Evolutionary conservation across 441 rosid species (phyloP), one percentile per base, ranked within the genome.

Genomic region (Euphorbia schlechtendalii): DNA sequence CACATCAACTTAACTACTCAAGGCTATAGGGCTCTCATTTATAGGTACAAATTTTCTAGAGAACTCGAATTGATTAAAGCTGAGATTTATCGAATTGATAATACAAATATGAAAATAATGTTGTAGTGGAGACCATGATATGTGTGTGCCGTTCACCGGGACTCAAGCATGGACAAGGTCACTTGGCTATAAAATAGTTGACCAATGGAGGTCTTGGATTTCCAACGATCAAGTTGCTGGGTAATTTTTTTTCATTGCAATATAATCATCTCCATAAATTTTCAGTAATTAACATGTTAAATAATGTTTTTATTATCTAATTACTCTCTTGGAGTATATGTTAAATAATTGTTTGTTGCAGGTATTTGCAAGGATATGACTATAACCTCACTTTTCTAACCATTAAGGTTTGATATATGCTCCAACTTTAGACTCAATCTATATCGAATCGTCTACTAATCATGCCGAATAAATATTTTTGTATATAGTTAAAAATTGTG

Each of bases 1-100:
- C 90, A 83, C 68, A 69, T 20, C 45, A 69, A 56, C 49, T 76
- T 85, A 0, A 85, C 90, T 8, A 14, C 53, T 15, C 71, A 68
- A 56, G 82, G 83, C 18, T 83, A 81, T 49, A 70, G 86, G 40
- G 88, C 83, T 27, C 86, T 86, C 52, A 83, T 83, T 12, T 86
- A 61, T 61, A 85, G 90, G 90, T 80, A n/a, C n/a, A n/a, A n/a
- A n/a, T n/a, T n/a, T n/a, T n/a, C n/a, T n/a, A n/a, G n/a, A n/a
- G n/a, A n/a, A n/a, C n/a, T n/a, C n/a, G n/a, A n/a, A n/a, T n/a
- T n/a, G n/a, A n/a, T n/a, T n/a, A n/a, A n/a, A n/a, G n/a, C n/a
- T n/a, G n/a, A n/a, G n/a, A n/a, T n/a, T n/a, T n/a, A n/a, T n/a
- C n/a, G n/a, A n/a, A n/a, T n/a, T n/a, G n/a, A n/a, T n/a, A 32